These are phyloP conservation scores for Ceratocystis albifundus DNA, from an alignment of 2,329 filamentous ascomycete species.

Conservation along the genomic window DNA sequence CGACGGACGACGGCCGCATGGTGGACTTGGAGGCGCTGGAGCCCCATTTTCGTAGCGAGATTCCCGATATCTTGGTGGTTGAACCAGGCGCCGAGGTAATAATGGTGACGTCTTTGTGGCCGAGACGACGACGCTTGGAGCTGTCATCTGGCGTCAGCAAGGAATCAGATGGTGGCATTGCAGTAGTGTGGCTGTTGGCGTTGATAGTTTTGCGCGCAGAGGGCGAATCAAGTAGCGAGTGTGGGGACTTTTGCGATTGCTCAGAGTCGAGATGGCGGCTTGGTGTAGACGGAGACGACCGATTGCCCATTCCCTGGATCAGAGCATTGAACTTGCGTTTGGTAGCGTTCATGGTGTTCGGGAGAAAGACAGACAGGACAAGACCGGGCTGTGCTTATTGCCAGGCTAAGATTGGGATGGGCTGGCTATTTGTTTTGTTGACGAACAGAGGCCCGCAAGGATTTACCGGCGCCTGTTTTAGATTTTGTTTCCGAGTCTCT, in stretches of 20 bases:
- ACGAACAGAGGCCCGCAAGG: conserved; percentile 14
- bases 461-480: conserved; percentile 20
- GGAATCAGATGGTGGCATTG: conserved; percentile 9
- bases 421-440: conserved; percentile 3
- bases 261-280: conserved; percentile 27
- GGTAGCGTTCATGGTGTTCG: conserved; percentile 53
- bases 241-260: conserved; percentile 21
- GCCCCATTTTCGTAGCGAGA: conserved; percentile 35
- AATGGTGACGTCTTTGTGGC: conserved; percentile 33
- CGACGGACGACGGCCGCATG: not conserved
- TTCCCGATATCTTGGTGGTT: conserved; percentile 31
- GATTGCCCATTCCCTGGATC: conserved; percentile 51
- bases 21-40: conserved; percentile 22
- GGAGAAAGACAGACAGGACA: not conserved
- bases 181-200: not conserved
- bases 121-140: conserved; percentile 43
- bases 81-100: conserved; percentile 25
- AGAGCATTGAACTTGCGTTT: conserved; percentile 74
- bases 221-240: conserved; percentile 8
- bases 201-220: conserved; percentile 22
- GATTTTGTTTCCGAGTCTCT: conserved; percentile 15
- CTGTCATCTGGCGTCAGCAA: conserved; percentile 25
- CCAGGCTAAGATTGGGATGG: not conserved
- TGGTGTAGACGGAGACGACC: conserved; percentile 21
- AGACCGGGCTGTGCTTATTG: not conserved